Evolutionary conservation across 495 filamentous ascomycete genomes (phyloP).

Genomic region (Immersiella caudata): DNA sequence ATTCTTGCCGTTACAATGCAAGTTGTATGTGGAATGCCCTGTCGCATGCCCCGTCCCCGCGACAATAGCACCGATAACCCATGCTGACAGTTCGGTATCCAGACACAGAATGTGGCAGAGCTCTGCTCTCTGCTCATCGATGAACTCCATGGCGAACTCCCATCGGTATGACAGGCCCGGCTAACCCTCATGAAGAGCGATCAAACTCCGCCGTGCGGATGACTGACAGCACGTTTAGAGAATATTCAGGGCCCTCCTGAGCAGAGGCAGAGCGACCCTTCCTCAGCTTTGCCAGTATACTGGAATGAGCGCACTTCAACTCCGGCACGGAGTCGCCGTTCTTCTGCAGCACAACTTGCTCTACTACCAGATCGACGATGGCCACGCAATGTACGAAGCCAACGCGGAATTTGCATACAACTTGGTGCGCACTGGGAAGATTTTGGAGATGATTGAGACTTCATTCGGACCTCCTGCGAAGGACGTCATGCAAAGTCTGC

Average conservation of each 20-base stretch:
- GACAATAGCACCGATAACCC: background rate
- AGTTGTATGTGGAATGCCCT: slow-evolving; percentile 40
- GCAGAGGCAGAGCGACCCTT: slow-evolving; percentile 74
- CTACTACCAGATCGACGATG: slow-evolving; percentile 70
- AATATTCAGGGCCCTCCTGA: slow-evolving; percentile 78
- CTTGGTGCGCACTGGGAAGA: slow-evolving; percentile 77
- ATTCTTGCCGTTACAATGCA: slow-evolving; percentile 37
- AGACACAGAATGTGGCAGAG: slow-evolving; percentile 69
- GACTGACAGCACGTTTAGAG: slow-evolving; percentile 49
- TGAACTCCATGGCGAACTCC: slow-evolving; percentile 85
- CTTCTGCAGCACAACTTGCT: slow-evolving; percentile 89
- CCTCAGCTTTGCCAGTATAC: slow-evolving; percentile 67
- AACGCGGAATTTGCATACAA: slow-evolving; percentile 74
- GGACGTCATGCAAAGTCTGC: slow-evolving; percentile 70
- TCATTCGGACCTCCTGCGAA: slow-evolving; percentile 71
- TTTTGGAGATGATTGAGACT: slow-evolving; percentile 71
- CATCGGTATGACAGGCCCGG: slow-evolving; percentile 65
- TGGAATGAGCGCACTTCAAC: slow-evolving; percentile 64
- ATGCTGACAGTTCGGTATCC: slow-evolving; percentile 10
- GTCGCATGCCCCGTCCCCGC: background rate
- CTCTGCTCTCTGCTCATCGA: slow-evolving; percentile 87
- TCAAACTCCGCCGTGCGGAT: slow-evolving; percentile 26
- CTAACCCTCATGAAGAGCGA: background rate
- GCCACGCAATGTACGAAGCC: slow-evolving; percentile 77
- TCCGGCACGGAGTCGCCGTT: slow-evolving; percentile 76